A percentile compares a stretch with the other conserved stretches of the same genome.
Evolutionary conservation across 1,284 basidiomycete genomes (phyloP).

Genomic region (Coniferiporia weirii): DNA sequence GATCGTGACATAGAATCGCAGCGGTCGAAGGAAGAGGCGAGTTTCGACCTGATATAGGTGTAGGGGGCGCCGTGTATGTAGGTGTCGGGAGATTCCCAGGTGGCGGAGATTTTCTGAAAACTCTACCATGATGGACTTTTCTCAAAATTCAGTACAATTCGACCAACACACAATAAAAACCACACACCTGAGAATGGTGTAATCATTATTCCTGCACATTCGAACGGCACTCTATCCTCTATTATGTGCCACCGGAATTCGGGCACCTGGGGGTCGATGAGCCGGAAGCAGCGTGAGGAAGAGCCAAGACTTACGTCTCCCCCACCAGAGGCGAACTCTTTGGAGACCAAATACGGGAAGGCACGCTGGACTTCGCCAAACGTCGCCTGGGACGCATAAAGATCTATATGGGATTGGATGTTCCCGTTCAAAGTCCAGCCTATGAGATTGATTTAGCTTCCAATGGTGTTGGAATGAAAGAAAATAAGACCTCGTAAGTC

Average conservation of each 20-base stretch:
- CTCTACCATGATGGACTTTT: slow-evolving; percentile 60
- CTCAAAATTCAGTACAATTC: not conserved
- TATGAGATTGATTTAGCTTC: slow-evolving; percentile 27
- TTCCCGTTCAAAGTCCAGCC: slow-evolving; percentile 67
- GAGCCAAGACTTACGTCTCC: slow-evolving; percentile 53
- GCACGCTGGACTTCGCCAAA: slow-evolving; percentile 58
- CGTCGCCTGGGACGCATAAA: slow-evolving; percentile 65
- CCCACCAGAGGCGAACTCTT: slow-evolving; percentile 71
- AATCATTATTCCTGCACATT: slow-evolving; percentile 60
- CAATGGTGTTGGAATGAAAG: slow-evolving; percentile 11
- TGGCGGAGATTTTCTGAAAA: slow-evolving; percentile 39
- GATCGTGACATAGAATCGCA: not conserved
- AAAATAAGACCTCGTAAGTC: slow-evolving; percentile 61
- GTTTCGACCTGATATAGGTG: slow-evolving; percentile 34
- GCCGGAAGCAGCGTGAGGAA: slow-evolving; percentile 8
- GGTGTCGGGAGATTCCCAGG: slow-evolving; percentile 41
- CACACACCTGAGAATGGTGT: slow-evolving; percentile 61
- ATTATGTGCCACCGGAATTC: slow-evolving; percentile 79
- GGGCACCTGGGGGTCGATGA: slow-evolving; percentile 48
- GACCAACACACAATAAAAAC: not conserved
- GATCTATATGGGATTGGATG: slow-evolving; percentile 68
- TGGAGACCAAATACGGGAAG: slow-evolving; percentile 75
- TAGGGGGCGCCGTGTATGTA: slow-evolving; percentile 37
- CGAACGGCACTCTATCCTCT: slow-evolving; percentile 55
- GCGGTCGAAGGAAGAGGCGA: slow-evolving; percentile 12